Base-by-base conservation (phyloP, 2,329 filamentous ascomycete genomes). In the Cryphonectria carpinicola region DNA sequence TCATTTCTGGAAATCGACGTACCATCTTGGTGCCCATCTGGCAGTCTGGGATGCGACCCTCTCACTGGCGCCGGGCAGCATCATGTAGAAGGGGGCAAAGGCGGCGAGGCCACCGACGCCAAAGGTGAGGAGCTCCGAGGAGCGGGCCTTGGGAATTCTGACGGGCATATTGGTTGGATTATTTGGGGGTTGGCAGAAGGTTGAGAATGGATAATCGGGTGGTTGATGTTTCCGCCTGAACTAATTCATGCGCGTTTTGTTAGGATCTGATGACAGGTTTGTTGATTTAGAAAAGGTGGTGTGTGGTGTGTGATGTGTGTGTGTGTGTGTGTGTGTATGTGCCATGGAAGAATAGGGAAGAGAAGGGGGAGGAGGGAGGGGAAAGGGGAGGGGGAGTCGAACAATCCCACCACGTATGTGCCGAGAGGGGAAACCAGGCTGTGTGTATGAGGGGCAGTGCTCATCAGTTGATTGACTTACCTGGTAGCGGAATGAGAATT, bases 21-120 rank as follows among this genome's bases (percentile, higher is more conserved):
- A 68, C 87, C 87, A 89, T 69, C 86, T 84, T 25, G 87, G 86
- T 4, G 87, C 87, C 87, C 87, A 89, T 75, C 85, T 84, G 71
- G 82, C 81, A 4, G 87, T 89, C 78, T 88, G 86, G 35, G 80
- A 79, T 68, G 85, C 83, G 49, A 89, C 77, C 60, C 83, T 83
- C 77, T 88, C 85, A 74, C 88, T 84, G 71, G 86, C 85, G 49
- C 86, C 86, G 37, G 87, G 87, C 70, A 87, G 81, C 76, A 88
- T 81, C 75, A 89, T 82, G 80, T 88, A 88, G 75, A 89, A 82
- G 39, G 87, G 87, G 1, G 86, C 84, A 69, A 89, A 83, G 74
- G 83, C 85, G 63, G 80, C 83, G 71, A 88, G 81, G 71, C 87
- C 86, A 35, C 87, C 87, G 54, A 85, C 81, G 70, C 85, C 85